phyloP scores from a whole-genome alignment of 306 rosid species.

The Fragaria ananassa region DNA sequence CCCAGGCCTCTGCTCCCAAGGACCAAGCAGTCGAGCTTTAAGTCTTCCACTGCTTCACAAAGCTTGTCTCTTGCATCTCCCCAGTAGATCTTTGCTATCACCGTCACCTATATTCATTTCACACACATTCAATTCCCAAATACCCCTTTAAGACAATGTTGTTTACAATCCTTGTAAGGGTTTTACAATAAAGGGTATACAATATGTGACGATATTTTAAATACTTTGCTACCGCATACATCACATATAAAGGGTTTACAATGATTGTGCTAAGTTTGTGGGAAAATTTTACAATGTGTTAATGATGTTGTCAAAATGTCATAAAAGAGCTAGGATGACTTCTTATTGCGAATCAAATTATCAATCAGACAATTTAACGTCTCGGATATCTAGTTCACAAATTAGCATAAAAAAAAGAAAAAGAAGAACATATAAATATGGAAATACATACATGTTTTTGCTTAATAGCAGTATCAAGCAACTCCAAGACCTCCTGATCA shows the following conservation, averaged over 20 bases:
- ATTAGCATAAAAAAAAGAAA: neutral
- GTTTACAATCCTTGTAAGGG: too few species aligned
- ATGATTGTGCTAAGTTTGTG: too few species aligned
- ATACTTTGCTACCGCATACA: too few species aligned
- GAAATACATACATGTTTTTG: conserved; percentile 49
- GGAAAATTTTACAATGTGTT: too few species aligned
- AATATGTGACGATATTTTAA: too few species aligned
- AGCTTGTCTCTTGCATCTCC: conserved; percentile 87
- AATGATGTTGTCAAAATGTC: neutral
- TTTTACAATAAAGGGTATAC: too few species aligned
- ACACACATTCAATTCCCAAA: neutral
- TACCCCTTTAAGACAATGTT: neutral
- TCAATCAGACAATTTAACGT: neutral
- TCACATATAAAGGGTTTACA: too few species aligned
- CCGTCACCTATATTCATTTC: conserved; percentile 33
- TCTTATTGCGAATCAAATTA: neutral
- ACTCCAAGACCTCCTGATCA: conserved; percentile 63
- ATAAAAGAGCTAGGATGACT: neutral
- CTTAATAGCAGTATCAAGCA: conserved; percentile 48
- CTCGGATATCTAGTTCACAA: neutral
- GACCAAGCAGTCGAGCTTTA: conserved; percentile 64
- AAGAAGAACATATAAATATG: neutral
- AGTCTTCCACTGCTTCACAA: conserved; percentile 54
- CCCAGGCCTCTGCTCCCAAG: conserved; percentile 81
- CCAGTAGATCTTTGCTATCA: conserved; percentile 67